phyloP scores from a whole-genome alignment of 2,329 filamentous ascomycete genomes.

The Didymella exigua region DNA sequence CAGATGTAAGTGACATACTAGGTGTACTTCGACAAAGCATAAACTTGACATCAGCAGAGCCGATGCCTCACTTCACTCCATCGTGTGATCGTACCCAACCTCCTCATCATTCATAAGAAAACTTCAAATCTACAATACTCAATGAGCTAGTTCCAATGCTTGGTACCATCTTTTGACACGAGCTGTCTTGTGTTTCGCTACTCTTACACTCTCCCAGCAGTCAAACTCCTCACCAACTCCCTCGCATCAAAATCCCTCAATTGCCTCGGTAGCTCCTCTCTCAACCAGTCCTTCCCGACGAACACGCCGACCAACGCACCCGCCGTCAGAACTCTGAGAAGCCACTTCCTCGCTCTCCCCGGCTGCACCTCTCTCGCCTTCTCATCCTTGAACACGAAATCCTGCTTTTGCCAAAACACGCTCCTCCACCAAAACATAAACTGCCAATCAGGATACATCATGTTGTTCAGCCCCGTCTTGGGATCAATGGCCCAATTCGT shows the following conservation, averaged over 20 bases:
- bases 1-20: background rate
- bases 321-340: conserved; percentile 15
- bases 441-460: conserved; percentile 61
- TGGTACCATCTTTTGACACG: too few relatives aligned
- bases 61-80: background rate
- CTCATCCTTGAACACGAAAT: conserved; percentile 46
- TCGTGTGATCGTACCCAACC: too few relatives aligned
- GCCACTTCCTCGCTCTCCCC: conserved; percentile 12
- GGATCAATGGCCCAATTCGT: conserved; percentile 59
- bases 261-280: conserved; percentile 19
- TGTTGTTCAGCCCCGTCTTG: conserved; percentile 55
- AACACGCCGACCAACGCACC: conserved; percentile 21
- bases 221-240: conserved; percentile 10
- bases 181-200: background rate
- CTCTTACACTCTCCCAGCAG: background rate
- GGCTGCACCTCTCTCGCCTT: conserved; percentile 28
- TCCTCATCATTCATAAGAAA: too few relatives aligned
- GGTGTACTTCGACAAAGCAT: background rate
- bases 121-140: too few relatives aligned
- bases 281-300: conserved; percentile 22
- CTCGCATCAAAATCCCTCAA: conserved; percentile 15
- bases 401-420: conserved; percentile 51
- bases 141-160: too few relatives aligned
- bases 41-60: background rate
- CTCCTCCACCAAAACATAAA: conserved; percentile 57